phyloP scores from a whole-genome alignment of 2,329 filamentous ascomycete genomes.

The Colletotrichum sp. region DNA sequence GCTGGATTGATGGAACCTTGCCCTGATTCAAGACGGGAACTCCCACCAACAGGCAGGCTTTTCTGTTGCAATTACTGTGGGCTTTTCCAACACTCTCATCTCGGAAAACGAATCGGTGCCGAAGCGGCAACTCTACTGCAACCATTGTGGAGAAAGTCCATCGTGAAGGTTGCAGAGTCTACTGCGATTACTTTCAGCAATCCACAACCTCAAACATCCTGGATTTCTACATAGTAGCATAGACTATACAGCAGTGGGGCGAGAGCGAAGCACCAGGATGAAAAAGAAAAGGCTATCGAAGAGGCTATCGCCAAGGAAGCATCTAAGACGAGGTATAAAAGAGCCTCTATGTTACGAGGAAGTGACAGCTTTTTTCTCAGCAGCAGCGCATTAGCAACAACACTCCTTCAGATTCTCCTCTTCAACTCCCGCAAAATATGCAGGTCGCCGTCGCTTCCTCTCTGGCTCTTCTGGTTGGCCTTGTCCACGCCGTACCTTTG shows the following conservation, averaged over 20 bases:
- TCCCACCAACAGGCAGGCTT: not conserved
- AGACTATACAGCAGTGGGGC: not conserved
- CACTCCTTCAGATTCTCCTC: not conserved
- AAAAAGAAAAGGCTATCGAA: not conserved
- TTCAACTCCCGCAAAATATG: not conserved
- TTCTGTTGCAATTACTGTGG: not conserved
- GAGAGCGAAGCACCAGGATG: not conserved
- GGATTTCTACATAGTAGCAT: not conserved
- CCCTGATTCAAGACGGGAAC: not conserved
- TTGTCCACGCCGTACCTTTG: not conserved
- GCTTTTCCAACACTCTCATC: not conserved
- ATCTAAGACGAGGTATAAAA: not conserved
- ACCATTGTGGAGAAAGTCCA: not conserved
- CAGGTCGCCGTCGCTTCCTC: not conserved
- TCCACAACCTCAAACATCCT: not conserved
- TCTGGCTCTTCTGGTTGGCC: not conserved
- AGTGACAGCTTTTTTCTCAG: not conserved
- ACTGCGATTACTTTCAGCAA: not conserved
- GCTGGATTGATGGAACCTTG: not conserved
- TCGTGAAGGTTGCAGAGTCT: not conserved
- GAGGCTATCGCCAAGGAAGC: not conserved
- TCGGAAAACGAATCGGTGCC: not conserved
- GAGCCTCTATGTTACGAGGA: not conserved
- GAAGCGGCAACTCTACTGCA: not conserved
- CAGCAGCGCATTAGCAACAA: not conserved